A percentile compares a stretch with the other conserved stretches of the same genome.
Conservation (phyloP, 2,329 filamentous ascomycete genomes). For the Trichoderma atroviride region DNA sequence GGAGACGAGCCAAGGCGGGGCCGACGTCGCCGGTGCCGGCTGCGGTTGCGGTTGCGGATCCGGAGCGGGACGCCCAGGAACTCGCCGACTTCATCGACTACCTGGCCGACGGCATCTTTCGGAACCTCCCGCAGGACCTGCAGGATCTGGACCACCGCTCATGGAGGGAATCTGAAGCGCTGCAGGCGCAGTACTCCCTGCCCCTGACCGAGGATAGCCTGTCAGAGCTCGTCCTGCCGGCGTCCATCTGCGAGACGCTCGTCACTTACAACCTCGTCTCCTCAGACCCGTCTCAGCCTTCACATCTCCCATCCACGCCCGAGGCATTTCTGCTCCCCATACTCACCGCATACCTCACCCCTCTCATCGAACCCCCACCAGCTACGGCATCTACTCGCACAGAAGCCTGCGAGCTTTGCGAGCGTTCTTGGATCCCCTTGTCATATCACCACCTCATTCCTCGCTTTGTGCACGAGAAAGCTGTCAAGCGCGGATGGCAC, state of each 20-base stretch:
- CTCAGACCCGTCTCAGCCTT: conserved; percentile 39
- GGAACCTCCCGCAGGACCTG: conserved; percentile 62
- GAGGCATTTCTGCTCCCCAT: conserved; percentile 64
- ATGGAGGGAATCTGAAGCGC: conserved; percentile 44
- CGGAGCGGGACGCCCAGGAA: conserved; percentile 60
- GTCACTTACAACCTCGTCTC: conserved; percentile 65
- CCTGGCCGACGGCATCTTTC: conserved; percentile 70
- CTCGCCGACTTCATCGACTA: conserved; percentile 82
- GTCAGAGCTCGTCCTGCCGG: conserved; percentile 53
- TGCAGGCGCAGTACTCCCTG: conserved; percentile 59
- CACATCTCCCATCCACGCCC: conserved; percentile 43
- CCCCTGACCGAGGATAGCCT: conserved; percentile 60
- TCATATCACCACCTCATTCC: conserved; percentile 88
- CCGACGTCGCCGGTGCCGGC: conserved; percentile 27
- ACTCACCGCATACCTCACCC: conserved; percentile 63
- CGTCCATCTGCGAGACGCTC: conserved; percentile 67
- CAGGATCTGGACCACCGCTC: conserved; percentile 62
- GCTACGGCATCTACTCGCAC: conserved; percentile 60
- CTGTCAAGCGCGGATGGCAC: conserved; percentile 78
- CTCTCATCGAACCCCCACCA: conserved; percentile 63
- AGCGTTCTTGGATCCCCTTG: conserved; percentile 71
- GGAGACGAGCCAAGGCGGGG: conserved; percentile 37
- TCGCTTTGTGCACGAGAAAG: conserved; percentile 74
- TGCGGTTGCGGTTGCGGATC: conserved; percentile 26
- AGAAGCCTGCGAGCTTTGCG: conserved; percentile 74